Evolutionary conservation across 164 flowering plant genomes (phyloP).

Genomic region (Vitis riparia): DNA sequence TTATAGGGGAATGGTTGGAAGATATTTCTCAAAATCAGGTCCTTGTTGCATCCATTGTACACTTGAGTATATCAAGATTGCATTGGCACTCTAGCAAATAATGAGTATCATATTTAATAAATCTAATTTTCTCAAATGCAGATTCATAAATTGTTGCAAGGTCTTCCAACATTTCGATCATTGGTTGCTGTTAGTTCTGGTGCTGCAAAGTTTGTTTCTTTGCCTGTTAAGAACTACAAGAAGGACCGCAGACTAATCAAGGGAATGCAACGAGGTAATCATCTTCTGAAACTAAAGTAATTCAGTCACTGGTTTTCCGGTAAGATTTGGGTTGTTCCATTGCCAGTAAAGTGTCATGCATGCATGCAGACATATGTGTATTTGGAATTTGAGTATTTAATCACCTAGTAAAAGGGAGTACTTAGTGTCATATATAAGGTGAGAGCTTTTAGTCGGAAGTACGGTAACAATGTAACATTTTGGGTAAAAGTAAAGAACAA

Average conservation of each 20-base stretch:
- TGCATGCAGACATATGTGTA: no score
- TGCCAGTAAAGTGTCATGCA: no score
- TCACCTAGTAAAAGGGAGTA: no score
- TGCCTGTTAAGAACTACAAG: slow-evolving; percentile 79
- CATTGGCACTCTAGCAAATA: neutral
- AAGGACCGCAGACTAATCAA: slow-evolving; percentile 78
- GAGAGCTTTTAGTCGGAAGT: no score
- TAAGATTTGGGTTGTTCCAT: no score
- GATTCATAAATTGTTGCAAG: slow-evolving; percentile 80
- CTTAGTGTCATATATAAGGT: no score
- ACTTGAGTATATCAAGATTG: neutral
- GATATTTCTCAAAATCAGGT: slow-evolving; percentile 99
- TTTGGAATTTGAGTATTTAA: no score
- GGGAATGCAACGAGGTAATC: slow-evolving; percentile 93
- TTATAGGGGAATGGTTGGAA: slow-evolving; percentile 94
- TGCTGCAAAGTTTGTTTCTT: slow-evolving; percentile 84
- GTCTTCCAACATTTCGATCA: slow-evolving; percentile 84
- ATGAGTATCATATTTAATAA: neutral
- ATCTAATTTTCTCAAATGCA: slow-evolving; percentile 12
- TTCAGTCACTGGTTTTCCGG: neutral
- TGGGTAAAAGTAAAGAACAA: no score
- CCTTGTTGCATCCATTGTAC: slow-evolving; percentile 4
- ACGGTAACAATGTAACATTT: no score
- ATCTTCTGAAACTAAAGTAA: neutral
- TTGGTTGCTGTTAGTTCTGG: slow-evolving; percentile 84